These are phyloP conservation scores for Eruca vesicaria DNA, from an alignment of 441 rosid species.

Conservation along the genomic window DNA sequence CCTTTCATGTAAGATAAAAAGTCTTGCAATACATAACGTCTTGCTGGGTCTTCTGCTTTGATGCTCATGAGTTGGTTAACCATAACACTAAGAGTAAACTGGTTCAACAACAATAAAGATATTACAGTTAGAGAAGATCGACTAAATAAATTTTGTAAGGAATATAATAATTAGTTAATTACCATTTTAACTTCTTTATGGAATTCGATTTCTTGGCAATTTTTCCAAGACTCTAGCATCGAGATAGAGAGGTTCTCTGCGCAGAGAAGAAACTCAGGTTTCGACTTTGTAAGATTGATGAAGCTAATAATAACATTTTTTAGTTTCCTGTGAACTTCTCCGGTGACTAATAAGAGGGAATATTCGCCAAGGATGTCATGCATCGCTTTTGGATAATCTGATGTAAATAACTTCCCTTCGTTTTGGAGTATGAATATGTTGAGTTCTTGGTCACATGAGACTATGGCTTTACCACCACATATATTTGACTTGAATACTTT, in stretches of 20 bases:
- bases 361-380: slow-evolving; percentile 72
- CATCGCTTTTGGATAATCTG: slow-evolving; percentile 72
- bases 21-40: slow-evolving; percentile 52
- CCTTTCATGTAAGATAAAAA: slow-evolving; percentile 83
- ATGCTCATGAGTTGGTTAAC: slow-evolving; percentile 69
- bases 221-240: slow-evolving; percentile 67
- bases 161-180: neutral
- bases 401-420: slow-evolving; percentile 68
- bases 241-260: slow-evolving; percentile 54
- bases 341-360: slow-evolving; percentile 54
- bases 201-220: slow-evolving; percentile 44
- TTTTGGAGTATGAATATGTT: slow-evolving; percentile 80
- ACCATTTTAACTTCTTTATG: slow-evolving; percentile 62
- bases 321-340: slow-evolving; percentile 69
- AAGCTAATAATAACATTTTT: slow-evolving; percentile 56
- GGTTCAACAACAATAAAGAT: neutral
- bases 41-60: slow-evolving; percentile 58
- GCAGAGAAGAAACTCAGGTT: slow-evolving; percentile 41
- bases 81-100: slow-evolving; percentile 69
- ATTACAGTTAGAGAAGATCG: neutral
- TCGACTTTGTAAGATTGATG: slow-evolving; percentile 47
- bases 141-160: neutral
- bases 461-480: slow-evolving; percentile 77
- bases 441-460: slow-evolving; percentile 83
- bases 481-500: slow-evolving; percentile 75